Percentiles rank a stretch among this genome's conserved stretches.
phyloP scores from a whole-genome alignment of 192 early-diverging fungal species.

The Spizellomyces punctatus region DNA sequence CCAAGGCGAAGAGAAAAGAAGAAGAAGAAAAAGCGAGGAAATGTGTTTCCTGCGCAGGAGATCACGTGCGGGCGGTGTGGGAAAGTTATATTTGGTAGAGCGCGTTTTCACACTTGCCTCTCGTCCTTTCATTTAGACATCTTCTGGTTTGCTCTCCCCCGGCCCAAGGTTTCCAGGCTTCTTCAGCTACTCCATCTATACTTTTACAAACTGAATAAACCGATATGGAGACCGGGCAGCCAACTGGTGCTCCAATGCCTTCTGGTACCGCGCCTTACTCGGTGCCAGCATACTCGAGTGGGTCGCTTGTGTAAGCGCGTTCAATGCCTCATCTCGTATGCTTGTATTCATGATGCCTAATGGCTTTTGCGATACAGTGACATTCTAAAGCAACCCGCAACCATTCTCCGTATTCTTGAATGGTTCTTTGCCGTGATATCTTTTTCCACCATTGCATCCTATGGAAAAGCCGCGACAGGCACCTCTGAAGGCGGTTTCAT shows the following conservation, averaged over 20 bases:
- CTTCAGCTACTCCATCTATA: no score
- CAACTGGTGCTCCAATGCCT: not conserved
- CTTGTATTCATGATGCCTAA: not conserved
- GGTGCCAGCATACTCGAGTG: not conserved
- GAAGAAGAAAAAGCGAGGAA: no score
- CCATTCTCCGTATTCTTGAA: slow-evolving; percentile 8
- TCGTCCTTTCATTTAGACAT: no score
- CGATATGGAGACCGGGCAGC: not conserved
- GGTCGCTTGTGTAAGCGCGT: not conserved
- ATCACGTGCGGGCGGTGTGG: no score
- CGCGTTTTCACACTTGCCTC: no score
- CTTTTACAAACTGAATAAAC: no score
- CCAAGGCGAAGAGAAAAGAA: no score
- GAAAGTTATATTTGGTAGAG: no score
- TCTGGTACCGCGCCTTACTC: slow-evolving; percentile 7
- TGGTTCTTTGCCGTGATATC: slow-evolving; percentile 12
- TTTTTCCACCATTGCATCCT: slow-evolving; percentile 6
- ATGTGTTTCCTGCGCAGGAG: no score
- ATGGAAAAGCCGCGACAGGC: not conserved
- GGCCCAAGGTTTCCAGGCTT: no score
- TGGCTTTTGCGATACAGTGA: not conserved
- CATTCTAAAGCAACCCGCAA: not conserved
- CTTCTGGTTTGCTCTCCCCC: no score
- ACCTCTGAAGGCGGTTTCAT: not conserved
- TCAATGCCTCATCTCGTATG: not conserved